These are phyloP conservation scores for Fusarium mexicanum DNA, from an alignment of 2,329 filamentous ascomycete species.

Conservation along the genomic window DNA sequence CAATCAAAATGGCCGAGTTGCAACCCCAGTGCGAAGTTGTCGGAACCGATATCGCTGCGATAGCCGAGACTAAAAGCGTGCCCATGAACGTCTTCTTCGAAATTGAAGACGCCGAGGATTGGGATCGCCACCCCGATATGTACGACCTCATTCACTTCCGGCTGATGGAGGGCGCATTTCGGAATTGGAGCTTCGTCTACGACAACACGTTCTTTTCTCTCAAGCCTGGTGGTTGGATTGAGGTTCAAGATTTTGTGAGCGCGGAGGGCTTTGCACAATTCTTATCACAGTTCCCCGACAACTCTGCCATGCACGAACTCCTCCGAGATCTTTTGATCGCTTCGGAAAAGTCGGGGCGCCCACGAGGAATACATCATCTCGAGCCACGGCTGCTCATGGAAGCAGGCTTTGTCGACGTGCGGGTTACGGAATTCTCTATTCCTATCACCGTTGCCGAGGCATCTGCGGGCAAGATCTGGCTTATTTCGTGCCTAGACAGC, in stretches of 20 bases:
- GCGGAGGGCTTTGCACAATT: slow-evolving; percentile 49
- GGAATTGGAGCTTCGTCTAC: slow-evolving; percentile 65
- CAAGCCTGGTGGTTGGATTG: slow-evolving; percentile 67
- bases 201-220: slow-evolving; percentile 61
- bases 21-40: slow-evolving; percentile 65
- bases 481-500: slow-evolving; percentile 61
- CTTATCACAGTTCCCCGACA: slow-evolving; percentile 52
- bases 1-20: slow-evolving; percentile 62
- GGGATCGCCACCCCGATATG: slow-evolving; percentile 61
- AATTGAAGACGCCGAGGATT: slow-evolving; percentile 69
- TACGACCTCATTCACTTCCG: slow-evolving; percentile 68
- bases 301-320: slow-evolving; percentile 56
- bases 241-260: slow-evolving; percentile 64
- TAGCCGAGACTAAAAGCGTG: slow-evolving; percentile 63
- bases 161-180: slow-evolving; percentile 65
- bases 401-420: slow-evolving; percentile 62
- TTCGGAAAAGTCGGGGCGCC: slow-evolving; percentile 56
- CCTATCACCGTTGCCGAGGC: slow-evolving; percentile 58
- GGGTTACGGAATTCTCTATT: slow-evolving; percentile 58
- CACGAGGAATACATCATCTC: slow-evolving; percentile 57
- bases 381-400: slow-evolving; percentile 56
- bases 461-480: slow-evolving; percentile 63
- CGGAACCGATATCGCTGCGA: slow-evolving; percentile 68
- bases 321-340: slow-evolving; percentile 55
- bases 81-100: slow-evolving; percentile 69